phyloP scores from a whole-genome alignment of 2,329 filamentous ascomycete species.

The Penicillium sp. region DNA sequence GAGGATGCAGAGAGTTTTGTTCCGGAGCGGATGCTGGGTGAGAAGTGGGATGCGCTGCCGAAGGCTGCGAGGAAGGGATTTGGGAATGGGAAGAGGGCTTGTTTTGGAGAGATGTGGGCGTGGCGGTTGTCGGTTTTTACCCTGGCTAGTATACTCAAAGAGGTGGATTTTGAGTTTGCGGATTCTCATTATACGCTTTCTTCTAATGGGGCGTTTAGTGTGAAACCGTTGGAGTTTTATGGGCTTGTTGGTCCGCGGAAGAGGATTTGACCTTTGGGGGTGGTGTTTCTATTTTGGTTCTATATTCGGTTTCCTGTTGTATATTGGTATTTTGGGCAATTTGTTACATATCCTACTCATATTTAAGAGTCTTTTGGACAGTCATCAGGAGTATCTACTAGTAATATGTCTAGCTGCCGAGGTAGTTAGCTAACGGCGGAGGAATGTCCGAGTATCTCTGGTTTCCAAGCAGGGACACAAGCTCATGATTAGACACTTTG shows the following conservation, averaged over 20 bases:
- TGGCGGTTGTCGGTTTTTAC: constrained; percentile 71
- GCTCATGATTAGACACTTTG: too few species aligned
- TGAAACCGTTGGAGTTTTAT: constrained; percentile 53
- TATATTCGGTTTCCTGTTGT: too few species aligned
- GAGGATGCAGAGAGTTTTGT: constrained; percentile 67
- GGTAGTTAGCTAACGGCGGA: too few species aligned
- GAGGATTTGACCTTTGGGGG: not conserved
- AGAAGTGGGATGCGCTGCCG: constrained; percentile 67
- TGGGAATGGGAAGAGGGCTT: constrained; percentile 70
- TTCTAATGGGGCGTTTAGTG: constrained; percentile 58
- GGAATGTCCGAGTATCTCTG: too few species aligned
- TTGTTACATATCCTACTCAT: too few species aligned
- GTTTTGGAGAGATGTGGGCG: constrained; percentile 72
- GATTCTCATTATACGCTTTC: constrained; percentile 53
- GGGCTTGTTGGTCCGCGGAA: constrained; percentile 19
- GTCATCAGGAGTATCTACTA: too few species aligned
- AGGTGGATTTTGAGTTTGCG: constrained; percentile 66
- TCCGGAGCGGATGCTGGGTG: constrained; percentile 72
- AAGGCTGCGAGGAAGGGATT: constrained; percentile 70
- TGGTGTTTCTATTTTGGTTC: not conserved
- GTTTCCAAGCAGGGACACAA: too few species aligned
- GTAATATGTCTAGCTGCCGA: too few species aligned
- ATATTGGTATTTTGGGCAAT: too few species aligned
- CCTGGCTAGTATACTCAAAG: constrained; percentile 67
- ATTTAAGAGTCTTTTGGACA: too few species aligned